Evolutionary conservation across 768 basidiomycete species (phyloP), one percentile per base, ranked within the genome.

Genomic region (Boletus tomentosulus): DNA sequence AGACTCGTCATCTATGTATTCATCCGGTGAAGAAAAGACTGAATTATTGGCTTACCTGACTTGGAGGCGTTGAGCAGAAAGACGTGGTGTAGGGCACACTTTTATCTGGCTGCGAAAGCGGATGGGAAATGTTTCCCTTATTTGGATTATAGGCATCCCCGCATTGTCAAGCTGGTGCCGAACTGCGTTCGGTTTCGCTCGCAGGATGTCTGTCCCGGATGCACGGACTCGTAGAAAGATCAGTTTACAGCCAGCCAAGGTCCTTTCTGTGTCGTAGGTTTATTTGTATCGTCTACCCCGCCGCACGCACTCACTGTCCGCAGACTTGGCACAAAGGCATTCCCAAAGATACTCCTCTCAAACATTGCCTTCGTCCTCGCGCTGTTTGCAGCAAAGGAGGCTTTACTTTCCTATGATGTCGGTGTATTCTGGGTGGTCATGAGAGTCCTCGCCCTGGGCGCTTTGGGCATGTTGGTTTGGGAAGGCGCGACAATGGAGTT

Each of bases 1-100:
- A 76, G 91, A 93, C 91, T 92, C 90, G 90, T 83, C 82, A 83
- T 83, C 82, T 81, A 69, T 52, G 58, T 57, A 63, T 60, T 81
- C 80, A 82, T 83, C 83, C 56, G 55, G 34, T 0, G 11, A 57
- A 60, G 50, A 34, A 56, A 25, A 41, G n/a, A 35, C 7, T 33
- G 41, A 53, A 56, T 41, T 43, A 35, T 51, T 35, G 4, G 34
- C 68, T 61, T 33, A 68, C 70, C 55, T 62, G 58, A 46, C 28
- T 31, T 6, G 42, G 45, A 22, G 38, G 53, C 15, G 57, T 45
- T 16, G 49, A 55, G 47, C 45, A 50, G 42, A 35, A 48, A 46
- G 39, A 55, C 62, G 1, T 8, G 28, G 25, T 60, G 53, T 50
- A 55, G 56, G n/a, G 57, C 54, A 30, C 12, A 61, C 38, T 53